phyloP scores from a whole-genome alignment of 2,329 filamentous ascomycete genomes.

The Cladosporium austrohemisphaericum region DNA sequence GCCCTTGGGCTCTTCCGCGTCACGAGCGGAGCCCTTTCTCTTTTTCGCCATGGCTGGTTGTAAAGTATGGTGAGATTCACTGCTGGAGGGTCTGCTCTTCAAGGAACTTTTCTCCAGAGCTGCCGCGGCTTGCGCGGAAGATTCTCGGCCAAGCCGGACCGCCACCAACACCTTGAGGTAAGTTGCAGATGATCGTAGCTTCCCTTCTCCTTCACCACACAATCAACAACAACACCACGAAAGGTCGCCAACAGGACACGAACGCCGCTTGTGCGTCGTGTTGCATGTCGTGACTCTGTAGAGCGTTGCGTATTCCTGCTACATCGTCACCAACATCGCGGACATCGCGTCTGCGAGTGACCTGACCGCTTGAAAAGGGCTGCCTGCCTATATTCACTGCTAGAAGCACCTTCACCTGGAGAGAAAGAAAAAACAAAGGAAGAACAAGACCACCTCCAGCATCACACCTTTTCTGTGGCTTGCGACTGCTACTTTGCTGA shows the following conservation, averaged over 20 bases:
- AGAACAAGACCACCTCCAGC: too few species aligned
- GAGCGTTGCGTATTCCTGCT: slow-evolving; percentile 6
- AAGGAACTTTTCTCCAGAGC: slow-evolving; percentile 7
- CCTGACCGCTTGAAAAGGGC: too few species aligned
- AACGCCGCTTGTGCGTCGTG: background rate
- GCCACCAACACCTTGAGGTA: background rate
- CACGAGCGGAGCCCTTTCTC: slow-evolving; percentile 14
- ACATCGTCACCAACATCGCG: background rate
- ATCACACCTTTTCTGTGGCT: too few species aligned
- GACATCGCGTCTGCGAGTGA: slow-evolving; percentile 4
- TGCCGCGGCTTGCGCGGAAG: slow-evolving; percentile 7
- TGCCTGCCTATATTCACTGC: too few species aligned
- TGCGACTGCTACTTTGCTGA: too few species aligned
- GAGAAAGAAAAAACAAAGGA: background rate
- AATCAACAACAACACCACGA: slow-evolving; percentile 4
- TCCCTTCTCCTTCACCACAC: background rate
- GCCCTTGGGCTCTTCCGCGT: slow-evolving; percentile 15
- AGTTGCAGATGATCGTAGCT: background rate
- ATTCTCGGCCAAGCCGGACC: slow-evolving; percentile 1
- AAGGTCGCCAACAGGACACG: slow-evolving; percentile 6
- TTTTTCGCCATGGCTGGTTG: slow-evolving; percentile 22
- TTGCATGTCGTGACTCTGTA: slow-evolving; percentile 5
- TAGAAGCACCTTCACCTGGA: too few species aligned
- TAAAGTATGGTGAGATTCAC: background rate
- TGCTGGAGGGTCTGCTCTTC: too few species aligned